phyloP scores from a whole-genome alignment of 2,329 filamentous ascomycete genomes.

The Diaporthe nobilis region DNA sequence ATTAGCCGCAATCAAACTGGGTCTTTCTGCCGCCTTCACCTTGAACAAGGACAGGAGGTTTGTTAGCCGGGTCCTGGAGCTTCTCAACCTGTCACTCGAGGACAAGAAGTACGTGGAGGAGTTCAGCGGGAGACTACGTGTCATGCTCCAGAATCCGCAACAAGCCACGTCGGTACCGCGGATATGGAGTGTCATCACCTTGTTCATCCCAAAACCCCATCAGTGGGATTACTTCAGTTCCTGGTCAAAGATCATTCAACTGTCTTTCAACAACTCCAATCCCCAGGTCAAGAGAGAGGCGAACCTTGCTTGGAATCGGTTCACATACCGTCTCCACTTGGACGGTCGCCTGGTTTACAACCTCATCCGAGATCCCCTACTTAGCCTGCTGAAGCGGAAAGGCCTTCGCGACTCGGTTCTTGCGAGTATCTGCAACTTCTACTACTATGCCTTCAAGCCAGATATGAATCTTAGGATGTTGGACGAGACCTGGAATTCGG shows the following conservation, averaged over 20 bases:
- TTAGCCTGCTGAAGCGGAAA: slow-evolving; percentile 77
- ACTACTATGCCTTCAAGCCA: slow-evolving; percentile 87
- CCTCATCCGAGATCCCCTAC: slow-evolving; percentile 75
- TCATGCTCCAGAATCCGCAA: slow-evolving; percentile 76
- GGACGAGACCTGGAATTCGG: slow-evolving; percentile 84
- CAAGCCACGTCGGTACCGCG: slow-evolving; percentile 80
- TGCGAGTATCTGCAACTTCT: slow-evolving; percentile 82
- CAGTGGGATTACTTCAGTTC: slow-evolving; percentile 81
- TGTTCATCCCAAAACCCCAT: slow-evolving; percentile 79
- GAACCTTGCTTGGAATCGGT: slow-evolving; percentile 87
- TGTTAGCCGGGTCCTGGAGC: slow-evolving; percentile 75
- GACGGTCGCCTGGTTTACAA: slow-evolving; percentile 60
- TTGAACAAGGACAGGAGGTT: slow-evolving; percentile 79
- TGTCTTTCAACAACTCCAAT: slow-evolving; percentile 87
- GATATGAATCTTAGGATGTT: slow-evolving; percentile 74
- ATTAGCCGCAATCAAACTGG: slow-evolving; percentile 79
- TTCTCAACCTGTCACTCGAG: slow-evolving; percentile 72
- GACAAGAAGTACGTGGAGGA: slow-evolving; percentile 77
- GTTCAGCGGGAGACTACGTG: slow-evolving; percentile 75
- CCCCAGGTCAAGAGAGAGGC: slow-evolving; percentile 79
- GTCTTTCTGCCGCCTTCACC: slow-evolving; percentile 76
- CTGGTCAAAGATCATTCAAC: slow-evolving; percentile 85
- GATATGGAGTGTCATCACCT: slow-evolving; percentile 87
- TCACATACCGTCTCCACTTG: slow-evolving; percentile 81
- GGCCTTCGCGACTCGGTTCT: slow-evolving; percentile 71